Conservation (phyloP, 2,329 filamentous ascomycete species). For the Lachnellula occidentalis region DNA sequence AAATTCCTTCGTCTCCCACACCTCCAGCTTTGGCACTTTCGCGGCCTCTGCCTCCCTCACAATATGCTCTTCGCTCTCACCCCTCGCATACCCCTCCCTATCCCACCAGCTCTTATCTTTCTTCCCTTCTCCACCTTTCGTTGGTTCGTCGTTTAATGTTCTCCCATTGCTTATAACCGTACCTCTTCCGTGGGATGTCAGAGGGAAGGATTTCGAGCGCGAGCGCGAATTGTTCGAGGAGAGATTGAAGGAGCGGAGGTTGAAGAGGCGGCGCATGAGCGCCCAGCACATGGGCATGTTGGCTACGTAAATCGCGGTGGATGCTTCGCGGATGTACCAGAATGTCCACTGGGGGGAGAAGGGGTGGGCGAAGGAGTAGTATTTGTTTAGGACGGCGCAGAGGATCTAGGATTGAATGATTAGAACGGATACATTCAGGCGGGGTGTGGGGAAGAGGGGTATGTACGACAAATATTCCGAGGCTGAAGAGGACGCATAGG, state of each 20-base stretch:
- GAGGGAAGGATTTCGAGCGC: slow-evolving; percentile 9
- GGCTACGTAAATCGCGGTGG: slow-evolving; percentile 46
- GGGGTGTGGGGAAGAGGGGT: neutral
- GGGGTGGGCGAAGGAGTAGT: slow-evolving; percentile 37
- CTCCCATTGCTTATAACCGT: too few species aligned
- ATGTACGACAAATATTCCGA: slow-evolving; percentile 44
- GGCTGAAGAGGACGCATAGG: slow-evolving; percentile 41
- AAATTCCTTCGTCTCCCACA: slow-evolving; percentile 21
- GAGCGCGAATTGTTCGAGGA: slow-evolving; percentile 1
- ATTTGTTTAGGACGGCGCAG: slow-evolving; percentile 45
- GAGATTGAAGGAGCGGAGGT: slow-evolving; percentile 22
- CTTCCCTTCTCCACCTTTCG: neutral
- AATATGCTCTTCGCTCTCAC: slow-evolving; percentile 22
- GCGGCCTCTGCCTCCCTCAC: neutral
- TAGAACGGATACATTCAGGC: neutral
- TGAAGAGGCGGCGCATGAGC: slow-evolving; percentile 40
- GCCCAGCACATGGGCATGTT: slow-evolving; percentile 51
- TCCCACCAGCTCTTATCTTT: slow-evolving; percentile 20
- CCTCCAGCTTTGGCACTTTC: slow-evolving; percentile 16
- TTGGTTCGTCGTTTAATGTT: too few species aligned
- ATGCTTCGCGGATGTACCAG: slow-evolving; percentile 51
- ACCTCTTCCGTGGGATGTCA: neutral
- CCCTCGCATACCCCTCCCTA: slow-evolving; percentile 10
- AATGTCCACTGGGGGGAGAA: slow-evolving; percentile 32
- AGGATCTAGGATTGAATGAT: slow-evolving; percentile 36